Conservation (phyloP, 23 red algal species). For the Agarophyton chilense region DNA sequence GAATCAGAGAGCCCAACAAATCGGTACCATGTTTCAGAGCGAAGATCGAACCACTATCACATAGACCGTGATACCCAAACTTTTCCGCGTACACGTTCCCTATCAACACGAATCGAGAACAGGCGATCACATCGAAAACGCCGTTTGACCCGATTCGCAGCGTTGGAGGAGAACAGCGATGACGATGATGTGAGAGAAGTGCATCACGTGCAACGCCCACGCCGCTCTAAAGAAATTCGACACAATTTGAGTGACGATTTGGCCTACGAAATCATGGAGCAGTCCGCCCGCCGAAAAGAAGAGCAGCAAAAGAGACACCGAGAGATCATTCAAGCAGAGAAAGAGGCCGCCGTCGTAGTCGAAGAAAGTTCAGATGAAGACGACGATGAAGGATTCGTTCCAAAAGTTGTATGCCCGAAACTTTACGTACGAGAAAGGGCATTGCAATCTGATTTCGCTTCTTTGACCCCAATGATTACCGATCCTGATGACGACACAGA, state of each 20-base stretch:
- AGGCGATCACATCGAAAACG: background rate
- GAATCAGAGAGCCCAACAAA: background rate
- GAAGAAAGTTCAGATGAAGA: background rate
- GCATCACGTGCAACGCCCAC: background rate
- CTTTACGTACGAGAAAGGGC: conserved; percentile 29
- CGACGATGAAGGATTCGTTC: background rate
- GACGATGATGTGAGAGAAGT: background rate
- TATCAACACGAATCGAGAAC: background rate
- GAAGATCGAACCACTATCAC: background rate
- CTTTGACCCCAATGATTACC: conserved; percentile 40
- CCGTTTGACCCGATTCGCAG: background rate
- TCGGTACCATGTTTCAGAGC: too few species aligned
- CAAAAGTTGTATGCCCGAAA: conserved; percentile 24
- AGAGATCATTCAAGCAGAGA: background rate
- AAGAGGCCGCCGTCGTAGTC: background rate
- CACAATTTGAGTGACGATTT: conserved; percentile 3
- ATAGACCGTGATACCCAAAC: too few species aligned
- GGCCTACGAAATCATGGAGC: conserved; percentile 5
- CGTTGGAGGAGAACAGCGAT: background rate
- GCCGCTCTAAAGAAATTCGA: conserved; percentile 1
- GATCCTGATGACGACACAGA: conserved; percentile 50
- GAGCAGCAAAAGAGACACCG: background rate
- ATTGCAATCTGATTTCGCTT: conserved; percentile 33
- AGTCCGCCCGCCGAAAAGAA: background rate
- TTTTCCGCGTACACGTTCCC: background rate